phyloP scores from a whole-genome alignment of 768 basidiomycete genomes.

The Vararia minispora region DNA sequence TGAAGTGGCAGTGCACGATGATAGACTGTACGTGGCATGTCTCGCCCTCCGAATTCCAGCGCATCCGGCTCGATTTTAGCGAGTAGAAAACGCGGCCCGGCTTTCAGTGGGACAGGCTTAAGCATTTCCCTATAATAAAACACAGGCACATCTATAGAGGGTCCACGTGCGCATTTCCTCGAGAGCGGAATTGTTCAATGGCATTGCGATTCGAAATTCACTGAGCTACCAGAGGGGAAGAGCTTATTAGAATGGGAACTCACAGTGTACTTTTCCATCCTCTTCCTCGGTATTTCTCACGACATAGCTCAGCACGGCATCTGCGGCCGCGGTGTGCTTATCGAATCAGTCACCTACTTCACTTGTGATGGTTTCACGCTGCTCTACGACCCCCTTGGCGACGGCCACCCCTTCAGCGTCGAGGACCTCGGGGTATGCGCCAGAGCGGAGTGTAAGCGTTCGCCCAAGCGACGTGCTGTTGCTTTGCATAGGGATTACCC shows the following conservation, averaged over 20 bases:
- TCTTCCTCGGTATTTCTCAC: conserved; percentile 2
- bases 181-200: no score
- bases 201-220: no score
- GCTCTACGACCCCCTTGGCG: conserved; percentile 57
- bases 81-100: conserved; percentile 14
- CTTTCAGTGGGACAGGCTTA: conserved; percentile 12
- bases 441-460: conserved; percentile 40
- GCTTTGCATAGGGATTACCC: conserved; percentile 50
- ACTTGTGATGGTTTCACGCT: conserved; percentile 27
- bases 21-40: conserved; percentile 47
- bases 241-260: conserved; percentile 41
- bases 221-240: no score
- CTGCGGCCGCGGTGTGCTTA: conserved; percentile 57
- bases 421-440: conserved; percentile 49
- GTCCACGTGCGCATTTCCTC: no score
- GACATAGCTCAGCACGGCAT: conserved; percentile 52
- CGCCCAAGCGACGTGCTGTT: conserved; percentile 52
- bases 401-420: conserved; percentile 40
- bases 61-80: neutral
- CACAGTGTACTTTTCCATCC: conserved; percentile 41
- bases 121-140: conserved; percentile 11
- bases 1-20: conserved; percentile 21
- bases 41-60: neutral
- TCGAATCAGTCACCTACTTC: conserved; percentile 49
- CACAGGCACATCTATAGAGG: conserved; percentile 6